Conservation (phyloP, 352 stramenopile genomes). For the Stramenopiles sp. region DNA sequence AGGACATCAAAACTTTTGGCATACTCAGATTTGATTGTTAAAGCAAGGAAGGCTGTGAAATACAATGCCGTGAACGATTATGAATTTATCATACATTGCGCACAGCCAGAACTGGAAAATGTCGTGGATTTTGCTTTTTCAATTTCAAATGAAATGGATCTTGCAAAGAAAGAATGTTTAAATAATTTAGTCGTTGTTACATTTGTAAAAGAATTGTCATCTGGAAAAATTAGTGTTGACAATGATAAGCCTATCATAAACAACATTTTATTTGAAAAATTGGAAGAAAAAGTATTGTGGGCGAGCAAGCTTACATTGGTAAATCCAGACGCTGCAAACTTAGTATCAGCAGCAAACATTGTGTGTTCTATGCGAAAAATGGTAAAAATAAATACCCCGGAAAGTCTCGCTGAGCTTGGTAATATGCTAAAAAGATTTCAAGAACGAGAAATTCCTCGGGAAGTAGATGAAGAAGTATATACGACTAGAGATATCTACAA, state of each 20-base stretch:
- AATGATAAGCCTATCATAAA: background rate
- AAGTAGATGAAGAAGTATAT: background rate
- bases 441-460: background rate
- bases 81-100: background rate
- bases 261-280: background rate
- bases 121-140: background rate
- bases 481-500: constrained; percentile 1
- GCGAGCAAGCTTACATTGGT: background rate
- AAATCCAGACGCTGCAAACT: background rate
- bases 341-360: background rate
- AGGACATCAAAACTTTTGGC: background rate
- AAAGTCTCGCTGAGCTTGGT: background rate
- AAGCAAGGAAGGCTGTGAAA: background rate
- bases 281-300: background rate
- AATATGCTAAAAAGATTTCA: background rate
- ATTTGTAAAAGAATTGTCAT: background rate
- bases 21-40: background rate
- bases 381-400: background rate
- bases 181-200: background rate
- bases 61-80: background rate
- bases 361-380: background rate
- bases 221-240: background rate
- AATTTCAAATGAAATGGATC: constrained; percentile 3
- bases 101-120: background rate
- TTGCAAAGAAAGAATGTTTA: background rate